Conservation (phyloP, 2,329 filamentous ascomycete genomes). For the Cytospora piceicola region DNA sequence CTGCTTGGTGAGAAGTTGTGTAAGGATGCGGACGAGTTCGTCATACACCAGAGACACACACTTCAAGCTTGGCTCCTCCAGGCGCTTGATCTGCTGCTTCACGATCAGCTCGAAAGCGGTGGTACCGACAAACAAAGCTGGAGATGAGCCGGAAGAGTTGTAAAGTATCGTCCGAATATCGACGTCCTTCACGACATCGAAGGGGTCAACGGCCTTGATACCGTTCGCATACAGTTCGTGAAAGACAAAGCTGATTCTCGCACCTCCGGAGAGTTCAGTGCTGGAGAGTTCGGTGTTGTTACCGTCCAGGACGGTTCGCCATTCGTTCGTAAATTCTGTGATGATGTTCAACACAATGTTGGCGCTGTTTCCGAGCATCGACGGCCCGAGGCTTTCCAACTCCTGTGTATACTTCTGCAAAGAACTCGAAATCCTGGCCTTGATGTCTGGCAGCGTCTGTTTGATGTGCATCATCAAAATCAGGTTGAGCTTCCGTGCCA, state of each 20-base stretch:
- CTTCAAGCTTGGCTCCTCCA: conserved; percentile 96
- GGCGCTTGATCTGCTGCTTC: conserved; percentile 95
- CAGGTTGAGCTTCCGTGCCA: conserved; percentile 94
- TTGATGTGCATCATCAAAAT: conserved; percentile 99
- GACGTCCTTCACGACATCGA: conserved; percentile 95
- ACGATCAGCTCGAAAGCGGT: conserved; percentile 98
- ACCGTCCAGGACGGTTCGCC: conserved; percentile 92
- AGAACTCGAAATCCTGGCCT: conserved; percentile 91
- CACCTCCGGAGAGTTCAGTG: conserved; percentile 91
- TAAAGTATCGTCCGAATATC: conserved; percentile 97
- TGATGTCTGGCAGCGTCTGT: conserved; percentile 97
- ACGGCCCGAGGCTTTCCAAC: conserved; percentile 82
- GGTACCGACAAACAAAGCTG: conserved; percentile 94
- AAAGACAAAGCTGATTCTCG: conserved; percentile 98
- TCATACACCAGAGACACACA: conserved; percentile 98
- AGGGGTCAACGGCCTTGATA: conserved; percentile 96
- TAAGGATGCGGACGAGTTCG: conserved; percentile 92
- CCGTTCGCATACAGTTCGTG: conserved; percentile 98
- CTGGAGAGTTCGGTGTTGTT: conserved; percentile 97
- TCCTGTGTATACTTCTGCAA: conserved; percentile 89
- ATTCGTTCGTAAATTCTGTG: conserved; percentile 97
- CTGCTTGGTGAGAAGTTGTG: conserved; percentile 84
- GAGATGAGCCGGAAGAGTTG: conserved; percentile 98
- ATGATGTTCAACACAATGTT: conserved; percentile 99
- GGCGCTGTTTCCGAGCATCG: conserved; percentile 91